Percentiles rank a stretch among this genome's conserved stretches.
Evolutionary conservation across 345 rosid genomes (phyloP).

Genomic region (Aurinia saxatilis): DNA sequence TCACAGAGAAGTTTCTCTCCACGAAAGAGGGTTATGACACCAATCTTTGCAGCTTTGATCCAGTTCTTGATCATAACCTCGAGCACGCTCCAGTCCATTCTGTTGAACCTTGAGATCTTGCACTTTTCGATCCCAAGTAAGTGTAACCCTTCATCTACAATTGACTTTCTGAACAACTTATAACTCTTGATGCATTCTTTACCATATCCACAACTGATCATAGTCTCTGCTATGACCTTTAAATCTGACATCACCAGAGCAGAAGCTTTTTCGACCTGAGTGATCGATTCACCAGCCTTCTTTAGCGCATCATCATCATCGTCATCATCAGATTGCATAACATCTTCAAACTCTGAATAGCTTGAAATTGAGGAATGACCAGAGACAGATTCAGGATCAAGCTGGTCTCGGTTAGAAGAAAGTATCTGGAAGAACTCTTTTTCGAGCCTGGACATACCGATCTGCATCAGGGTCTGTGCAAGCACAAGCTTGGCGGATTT

Average conservation of each 20-base stretch:
- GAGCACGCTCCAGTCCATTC: constrained; percentile 41
- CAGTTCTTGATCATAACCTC: constrained; percentile 57
- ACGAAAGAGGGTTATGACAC: constrained; percentile 48
- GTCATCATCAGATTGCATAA: constrained; percentile 5
- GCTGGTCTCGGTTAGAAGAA: constrained; percentile 33
- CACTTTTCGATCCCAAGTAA: constrained; percentile 47
- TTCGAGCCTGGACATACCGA: constrained; percentile 55
- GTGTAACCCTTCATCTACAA: constrained; percentile 55
- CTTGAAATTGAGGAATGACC: constrained; percentile 36
- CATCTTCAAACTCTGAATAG: constrained; percentile 25
- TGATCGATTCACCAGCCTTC: constrained; percentile 31
- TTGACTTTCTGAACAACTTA: constrained; percentile 46
- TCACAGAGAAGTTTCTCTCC: constrained; percentile 70
- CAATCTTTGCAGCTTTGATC: constrained; percentile 52
- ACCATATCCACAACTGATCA: constrained; percentile 65
- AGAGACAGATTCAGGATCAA: constrained; percentile 50
- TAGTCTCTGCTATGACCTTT: constrained; percentile 61
- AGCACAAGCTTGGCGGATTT: constrained; percentile 39
- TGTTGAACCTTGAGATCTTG: constrained; percentile 36
- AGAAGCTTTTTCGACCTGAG: constrained; percentile 32
- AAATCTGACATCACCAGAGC: constrained; percentile 47
- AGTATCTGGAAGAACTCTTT: constrained; percentile 45
- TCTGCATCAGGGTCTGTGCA: constrained; percentile 52
- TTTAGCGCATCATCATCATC: constrained; percentile 24
- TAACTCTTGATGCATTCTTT: constrained; percentile 60